Evolutionary conservation across 805 yeast genomes (phyloP).

Genomic region (Ogataea glucozyma): DNA sequence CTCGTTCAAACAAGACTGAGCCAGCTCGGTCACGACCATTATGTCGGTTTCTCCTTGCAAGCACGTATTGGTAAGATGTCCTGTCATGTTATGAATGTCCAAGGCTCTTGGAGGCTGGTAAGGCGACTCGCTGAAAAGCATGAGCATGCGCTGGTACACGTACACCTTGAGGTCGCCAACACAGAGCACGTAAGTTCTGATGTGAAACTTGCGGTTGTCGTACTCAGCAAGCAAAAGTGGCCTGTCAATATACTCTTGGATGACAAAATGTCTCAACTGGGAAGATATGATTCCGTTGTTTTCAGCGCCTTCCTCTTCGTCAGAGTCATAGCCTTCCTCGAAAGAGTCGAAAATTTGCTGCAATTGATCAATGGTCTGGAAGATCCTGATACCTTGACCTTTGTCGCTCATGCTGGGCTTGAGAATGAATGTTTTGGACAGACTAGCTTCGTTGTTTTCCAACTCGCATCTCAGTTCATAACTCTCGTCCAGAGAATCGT

Average conservation of each 20-base stretch:
- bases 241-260: constrained; percentile 72
- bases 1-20: constrained; percentile 43
- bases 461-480: constrained; percentile 85
- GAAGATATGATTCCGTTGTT: constrained; percentile 78
- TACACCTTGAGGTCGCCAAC: constrained; percentile 73
- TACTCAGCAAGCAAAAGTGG: constrained; percentile 70
- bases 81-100: constrained; percentile 49
- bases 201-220: constrained; percentile 77
- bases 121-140: constrained; percentile 68
- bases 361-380: constrained; percentile 73
- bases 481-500: constrained; percentile 89
- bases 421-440: constrained; percentile 70
- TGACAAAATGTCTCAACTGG: constrained; percentile 85
- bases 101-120: constrained; percentile 41
- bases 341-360: constrained; percentile 83
- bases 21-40: constrained; percentile 62
- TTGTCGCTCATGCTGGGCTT: constrained; percentile 97
- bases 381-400: constrained; percentile 91
- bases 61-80: constrained; percentile 94
- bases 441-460: constrained; percentile 43
- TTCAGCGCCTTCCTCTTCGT: constrained; percentile 56
- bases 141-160: constrained; percentile 78
- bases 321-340: constrained; percentile 64
- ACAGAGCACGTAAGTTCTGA: constrained; percentile 80
- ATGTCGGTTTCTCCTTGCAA: constrained; percentile 52